Evolutionary conservation across 768 basidiomycete species (phyloP), one percentile per base, ranked within the genome.

Genomic region (Tubosaeta sp.): DNA sequence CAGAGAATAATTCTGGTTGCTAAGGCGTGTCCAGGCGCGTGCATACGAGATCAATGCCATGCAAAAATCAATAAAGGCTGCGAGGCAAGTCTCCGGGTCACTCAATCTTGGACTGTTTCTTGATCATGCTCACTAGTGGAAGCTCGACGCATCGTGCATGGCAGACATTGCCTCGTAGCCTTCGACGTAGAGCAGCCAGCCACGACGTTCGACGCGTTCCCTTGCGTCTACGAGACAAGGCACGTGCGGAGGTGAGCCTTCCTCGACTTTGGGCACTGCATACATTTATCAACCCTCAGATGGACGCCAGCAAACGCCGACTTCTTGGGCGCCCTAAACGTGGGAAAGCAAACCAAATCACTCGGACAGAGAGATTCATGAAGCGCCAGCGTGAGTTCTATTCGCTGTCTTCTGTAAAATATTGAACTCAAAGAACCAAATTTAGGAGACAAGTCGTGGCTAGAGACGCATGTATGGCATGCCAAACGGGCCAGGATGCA

Each of bases 401-500:
- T 42, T 27, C 1, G 70, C 49, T 10, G 4, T 9, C 3, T 31
- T 29, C 12, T n/a, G 41, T 9, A 22, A 9, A 6, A 14, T 31
- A 7, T 41, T 14, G 10, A 26, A 29, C 17, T 46, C 16, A 43
- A 16, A 39, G 48, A 45, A 31, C 46, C 5, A 34, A 26, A 38
- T 45, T 38, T 57, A 97, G 95, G 76, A 29, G 79, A 89, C 57
- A 97, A 97, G 67, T 73, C 78, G 12, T 98, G 95, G 95, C 81
- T 99, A 0, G 92, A 95, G 65, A 95, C 94, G 6, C 97, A 99
- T 66, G 71, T 98, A 17, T 98, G 94, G 92, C 95, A 97, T 61
- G 90, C 94, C 1, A 98, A 97, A 70, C 82, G 97, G 6, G 95
- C 95, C 85, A 83, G 86, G 55, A 97, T 98, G 95, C 79, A 85